Base-by-base conservation (phyloP, 352 stramenopile genomes). In the Phytophthora litchii region DNA sequence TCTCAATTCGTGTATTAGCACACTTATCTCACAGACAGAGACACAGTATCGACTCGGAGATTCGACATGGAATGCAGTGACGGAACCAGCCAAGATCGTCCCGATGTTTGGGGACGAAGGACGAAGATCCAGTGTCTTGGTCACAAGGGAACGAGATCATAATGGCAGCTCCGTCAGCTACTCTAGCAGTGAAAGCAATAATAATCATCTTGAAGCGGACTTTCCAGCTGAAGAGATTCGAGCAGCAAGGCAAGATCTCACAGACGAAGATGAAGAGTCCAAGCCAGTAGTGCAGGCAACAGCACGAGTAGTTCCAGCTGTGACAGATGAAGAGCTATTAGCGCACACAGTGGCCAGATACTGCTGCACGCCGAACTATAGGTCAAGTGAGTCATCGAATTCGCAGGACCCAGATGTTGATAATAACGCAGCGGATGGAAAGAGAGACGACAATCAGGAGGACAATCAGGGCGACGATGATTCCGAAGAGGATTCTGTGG, bases 1-100 rank as follows among this genome's bases (percentile, higher is more conserved):
- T 4, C 35, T 92, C 1, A 68, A 72, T 3, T 64, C 70, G 14
- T 83, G 80, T 38, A 87, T 89, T 41, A 66, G 55, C 3, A 67
- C 60, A 38, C 53, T 86, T 3, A 70, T 79, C 12, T 45, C 79
- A 17, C 73, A 85, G 51, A 29, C 60, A 9, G 66, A 74, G 34
- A 57, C 54, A 35, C 63, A 71, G 21, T 64, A 72, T 16, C 49
- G 50, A 57, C 50, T 68, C 4, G 68, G 54, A 17, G 59, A 66
- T 4, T 37, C 55, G 6, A 40, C 54, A 5, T 75, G 61, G 64
- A 40, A 45, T 19, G 45, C 58, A 35, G 52, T 49, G 8, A 52
- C 48, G 12, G 65, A 68, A 56, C 43, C 68, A 16, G 69, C 69
- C 9, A 79, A 79, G 57, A 55, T 70, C 45, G 43, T 57, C 29